phyloP scores from a whole-genome alignment of 2,329 filamentous ascomycete species.

The Ceratocystis lukuohia region DNA sequence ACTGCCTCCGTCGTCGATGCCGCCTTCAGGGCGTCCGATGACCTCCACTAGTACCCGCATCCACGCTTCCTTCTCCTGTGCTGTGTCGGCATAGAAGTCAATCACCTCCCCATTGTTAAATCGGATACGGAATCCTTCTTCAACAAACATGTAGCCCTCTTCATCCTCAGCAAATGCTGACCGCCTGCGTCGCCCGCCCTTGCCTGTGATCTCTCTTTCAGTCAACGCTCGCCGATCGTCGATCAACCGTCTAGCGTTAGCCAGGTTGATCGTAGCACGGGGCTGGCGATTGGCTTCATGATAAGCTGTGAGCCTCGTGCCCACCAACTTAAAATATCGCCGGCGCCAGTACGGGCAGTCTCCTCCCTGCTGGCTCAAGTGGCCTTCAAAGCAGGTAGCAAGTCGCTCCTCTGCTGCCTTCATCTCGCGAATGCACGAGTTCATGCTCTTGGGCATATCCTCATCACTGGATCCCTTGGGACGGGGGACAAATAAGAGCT shows the following conservation, averaged over 20 bases:
- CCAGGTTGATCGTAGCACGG: slow-evolving; percentile 89
- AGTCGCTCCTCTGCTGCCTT: slow-evolving; percentile 75
- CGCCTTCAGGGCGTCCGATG: slow-evolving; percentile 40
- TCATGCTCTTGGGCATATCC: slow-evolving; percentile 99
- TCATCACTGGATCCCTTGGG: slow-evolving; percentile 78
- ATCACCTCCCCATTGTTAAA: slow-evolving; percentile 98
- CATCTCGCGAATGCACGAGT: slow-evolving; percentile 84
- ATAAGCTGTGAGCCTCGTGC: slow-evolving; percentile 84
- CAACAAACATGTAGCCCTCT: slow-evolving; percentile 98
- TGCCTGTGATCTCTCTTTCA: slow-evolving; percentile 68
- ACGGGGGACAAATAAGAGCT: slow-evolving; percentile 87
- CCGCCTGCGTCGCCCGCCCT: slow-evolving; percentile 67
- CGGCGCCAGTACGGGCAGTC: slow-evolving; percentile 99
- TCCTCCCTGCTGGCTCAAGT: slow-evolving; percentile 89
- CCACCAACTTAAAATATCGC: slow-evolving; percentile 88
- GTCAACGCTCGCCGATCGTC: slow-evolving; percentile 77
- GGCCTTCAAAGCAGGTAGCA: slow-evolving; percentile 69
- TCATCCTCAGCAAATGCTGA: slow-evolving; percentile 96
- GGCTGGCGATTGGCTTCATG: slow-evolving; percentile 93
- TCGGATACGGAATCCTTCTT: slow-evolving; percentile 95
- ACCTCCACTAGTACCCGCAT: slow-evolving; percentile 75
- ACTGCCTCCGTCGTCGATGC: slow-evolving; percentile 33
- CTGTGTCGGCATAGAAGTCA: slow-evolving; percentile 91
- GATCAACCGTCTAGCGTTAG: slow-evolving; percentile 83
- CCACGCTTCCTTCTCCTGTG: slow-evolving; percentile 82